Base-by-base conservation (phyloP, 129 eudicot genomes). In the Erigeron canadensis region DNA sequence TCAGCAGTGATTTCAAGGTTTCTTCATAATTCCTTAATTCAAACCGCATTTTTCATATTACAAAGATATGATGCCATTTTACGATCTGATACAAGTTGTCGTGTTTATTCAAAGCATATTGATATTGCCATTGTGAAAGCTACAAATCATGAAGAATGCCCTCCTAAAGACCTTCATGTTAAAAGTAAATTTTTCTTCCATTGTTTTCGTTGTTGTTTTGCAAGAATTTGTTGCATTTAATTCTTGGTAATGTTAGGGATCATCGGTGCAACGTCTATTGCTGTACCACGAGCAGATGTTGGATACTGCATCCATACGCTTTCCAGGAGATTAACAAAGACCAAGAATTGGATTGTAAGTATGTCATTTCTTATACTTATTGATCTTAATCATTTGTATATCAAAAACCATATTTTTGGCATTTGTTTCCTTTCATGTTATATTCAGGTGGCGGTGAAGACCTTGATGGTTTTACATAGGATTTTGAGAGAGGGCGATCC, bases 1-100 rank as follows among this genome's bases (percentile, higher is more conserved):
- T 89, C 78, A 89, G 85, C 71, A 93, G 98, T 85, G 98, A 89
- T 51, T 93, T 85, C 73, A 93, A 93, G 98, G 98, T 88, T 46
- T 59, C n/a, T 45, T 43, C 15, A 23, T 7, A 28, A 28, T 45
- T 70, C 47, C 19, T 70, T 40, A 7, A 22, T 15, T 68, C 19
- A 8, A 75, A 73, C 38, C 63, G 45, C 34, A 6, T 37, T 8
- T 45, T 40, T 41, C 5, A 17, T 57, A 28, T 28, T 28, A 28
- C 34, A 28, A 28, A 28, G 34, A 28, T 28, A 28, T 7, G 12
- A 18, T 21, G 19, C 23, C 23, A 22, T 39, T 41, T 10, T 77
- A 0, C 63, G 18, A 22, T 19, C n/a, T 6, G n/a, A 43, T 44
- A 2, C 11, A 51, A 2, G 8, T 21, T 67, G 22, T 5, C 2